Evolutionary conservation across 192 early-diverging fungal species (phyloP), one percentile per base, ranked within the genome.

Genomic region (Linderina pennispora): DNA sequence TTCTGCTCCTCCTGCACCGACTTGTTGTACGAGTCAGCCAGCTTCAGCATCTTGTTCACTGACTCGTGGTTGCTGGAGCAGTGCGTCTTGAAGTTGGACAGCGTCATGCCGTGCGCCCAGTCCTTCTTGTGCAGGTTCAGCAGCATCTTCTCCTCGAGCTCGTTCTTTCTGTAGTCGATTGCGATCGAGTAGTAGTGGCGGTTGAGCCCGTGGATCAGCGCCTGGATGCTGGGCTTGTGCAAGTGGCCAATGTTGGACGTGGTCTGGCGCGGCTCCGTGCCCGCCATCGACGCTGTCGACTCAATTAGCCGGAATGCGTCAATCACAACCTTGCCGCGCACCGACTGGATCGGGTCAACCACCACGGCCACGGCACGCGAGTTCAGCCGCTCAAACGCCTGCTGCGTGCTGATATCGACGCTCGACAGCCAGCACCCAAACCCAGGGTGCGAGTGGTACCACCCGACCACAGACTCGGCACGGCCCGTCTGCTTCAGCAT

Each of bases 371-470:
- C 95, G 15, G 97, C 86, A 28, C 97, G 78, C 53, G 77, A 84
- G 53, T 94, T 95, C 38, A 99, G 75, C 43, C 84, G 77, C 71
- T 99, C 94, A 49, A 99, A 99, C 63, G 88, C 87, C 79, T 94
- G 91, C 69, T 99, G 97, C 35, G 97, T 99, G 75, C 94, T 94
- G 40, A 98, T 88, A 76, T 99, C 97, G 8, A 97, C 94, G 58
- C 91, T 95, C 15, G 95, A 98, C 21, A 99, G 78, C 97, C 97
- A 99, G 80, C 97, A 99, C 34, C 97, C 97, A 51, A 99, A 99
- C 39, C 97, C 97, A 23, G 97, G 97, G 76, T 99, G 97, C 49
- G 97, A 99, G 74, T 99, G 97, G 66, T 99, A 99, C 97, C 97
- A 99, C n/a, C 97, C 97, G 19, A 99, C 97, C 13, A 99, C 97